Evolutionary conservation across 345 rosid species (phyloP), one percentile per base, ranked within the genome.

Genomic region (Aquilaria malaccensis): DNA sequence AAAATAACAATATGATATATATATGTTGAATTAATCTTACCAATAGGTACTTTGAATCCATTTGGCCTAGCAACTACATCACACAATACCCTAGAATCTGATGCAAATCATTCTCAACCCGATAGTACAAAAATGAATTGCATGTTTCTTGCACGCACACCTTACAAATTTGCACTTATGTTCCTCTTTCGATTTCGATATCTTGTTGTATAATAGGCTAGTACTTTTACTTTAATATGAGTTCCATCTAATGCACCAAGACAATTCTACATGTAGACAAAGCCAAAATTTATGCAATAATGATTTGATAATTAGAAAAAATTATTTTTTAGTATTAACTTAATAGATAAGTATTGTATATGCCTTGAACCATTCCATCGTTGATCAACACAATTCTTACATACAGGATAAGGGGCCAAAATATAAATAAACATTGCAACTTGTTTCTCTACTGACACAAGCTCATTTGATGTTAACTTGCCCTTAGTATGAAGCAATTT

Each of bases 351-450:
- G 11, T 10, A n/a, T 53, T 37, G 5, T 37, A 37, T 6, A 53
- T 53, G n/a, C 56, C 56, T 53, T 53, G n/a, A 53, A 53, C 32
- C 56, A 53, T 15, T 53, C n/a, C 56, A 53, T 29, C 56, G 4
- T 13, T 7, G 11, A 9, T 53, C 30, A 9, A 14, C 30, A 22
- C 30, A 53, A 53, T 22, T 53, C 22, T 22, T 22, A 22, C 22
- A 0, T 22, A 22, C 22, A 22, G 22, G 22, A 22, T 1, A 22
- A 22, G 56, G 60, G 2, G 15, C 60, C 1, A 56, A 2, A 1
- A 56, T 56, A 22, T 56, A 56, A 13, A 33, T 6, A 15, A 56
- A 56, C 47, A 56, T 41, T 2, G 47, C 60, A 12, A 56, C 60
- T 33, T 33, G 46, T 56, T 56, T 14, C 45, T 33, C 15, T 2